Base-by-base conservation (phyloP, 2,329 filamentous ascomycete species). In the Ploettnerulaceae sp. region DNA sequence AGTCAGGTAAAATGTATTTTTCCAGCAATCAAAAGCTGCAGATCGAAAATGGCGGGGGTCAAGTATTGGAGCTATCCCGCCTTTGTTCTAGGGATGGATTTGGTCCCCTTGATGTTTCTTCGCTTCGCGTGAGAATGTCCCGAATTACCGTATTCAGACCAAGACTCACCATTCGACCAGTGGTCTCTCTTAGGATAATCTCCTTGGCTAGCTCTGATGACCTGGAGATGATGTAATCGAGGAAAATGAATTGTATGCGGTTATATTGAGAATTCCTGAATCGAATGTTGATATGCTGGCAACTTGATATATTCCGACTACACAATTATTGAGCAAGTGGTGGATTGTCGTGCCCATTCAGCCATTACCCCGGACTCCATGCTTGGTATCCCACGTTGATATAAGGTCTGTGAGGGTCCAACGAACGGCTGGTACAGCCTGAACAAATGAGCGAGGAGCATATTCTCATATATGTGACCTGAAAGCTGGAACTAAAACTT, bases 1-100 rank as follows among this genome's bases (percentile, higher is more conserved):
- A 22, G 25, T 28, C 36, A 39, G 29, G 15, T 37, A 35, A 22
- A 37, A 25, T 18, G 8, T n/a, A 40, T 34, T 52, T 52, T 43
- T 45, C 49, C 49, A 46, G 43, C 49, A 48, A 48, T 25, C 49
- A 45, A 22, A 47, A 28, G 38, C 21, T 12, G 26, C 17, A 24
- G 35, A 44, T 46, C 35, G 22, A 28, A 14, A 18, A 26, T 28
- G 36, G 36, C 24, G 24, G 36, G 36, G 36, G n/a, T 28, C 20
- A 39, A 37, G 34, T 22, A 37, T 17, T 37, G 34, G 21, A 21
- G 38, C 26, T 20, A 41, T 20, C 38, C 38, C 38, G 32, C 38
- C 32, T 28, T 41, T 25, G 38, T n/a, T 22, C 26, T 41, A 22
- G 18, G 29, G 36, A 38, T 24, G 22, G 20, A 11, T 9, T n/a